phyloP scores from a whole-genome alignment of 2,329 filamentous ascomycete genomes.

The Nothophaeocryptopus gaeumannii region DNA sequence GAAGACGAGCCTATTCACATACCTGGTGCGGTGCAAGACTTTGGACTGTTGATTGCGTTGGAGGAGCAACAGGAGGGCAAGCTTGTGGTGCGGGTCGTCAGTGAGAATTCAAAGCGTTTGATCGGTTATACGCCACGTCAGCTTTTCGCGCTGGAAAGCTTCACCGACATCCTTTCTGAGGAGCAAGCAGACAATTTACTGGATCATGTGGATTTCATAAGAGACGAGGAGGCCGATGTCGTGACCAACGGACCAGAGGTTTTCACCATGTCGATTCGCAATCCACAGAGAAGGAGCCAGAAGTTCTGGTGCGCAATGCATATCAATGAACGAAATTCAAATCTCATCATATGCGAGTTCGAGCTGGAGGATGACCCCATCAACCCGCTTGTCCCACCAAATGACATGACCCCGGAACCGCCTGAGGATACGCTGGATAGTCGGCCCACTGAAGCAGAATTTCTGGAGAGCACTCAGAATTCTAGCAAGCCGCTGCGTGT shows the following conservation, averaged over 20 bases:
- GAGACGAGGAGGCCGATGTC: slow-evolving; percentile 76
- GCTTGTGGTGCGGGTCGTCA: slow-evolving; percentile 69
- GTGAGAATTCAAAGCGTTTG: slow-evolving; percentile 73
- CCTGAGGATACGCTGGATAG: slow-evolving; percentile 73
- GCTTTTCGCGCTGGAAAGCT: slow-evolving; percentile 70
- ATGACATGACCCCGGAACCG: slow-evolving; percentile 58
- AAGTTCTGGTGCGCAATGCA: slow-evolving; percentile 90
- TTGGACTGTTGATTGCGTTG: slow-evolving; percentile 73
- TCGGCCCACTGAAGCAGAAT: slow-evolving; percentile 70
- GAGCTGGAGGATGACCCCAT: slow-evolving; percentile 75
- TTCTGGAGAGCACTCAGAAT: slow-evolving; percentile 71
- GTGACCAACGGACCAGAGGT: slow-evolving; percentile 77
- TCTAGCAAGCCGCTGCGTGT: slow-evolving; percentile 75
- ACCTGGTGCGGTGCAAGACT: slow-evolving; percentile 76
- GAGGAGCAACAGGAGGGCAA: slow-evolving; percentile 66
- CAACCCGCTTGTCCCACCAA: slow-evolving; percentile 63
- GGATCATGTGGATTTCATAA: slow-evolving; percentile 84
- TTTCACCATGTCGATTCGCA: slow-evolving; percentile 72
- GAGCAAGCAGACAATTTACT: slow-evolving; percentile 80
- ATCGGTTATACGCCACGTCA: slow-evolving; percentile 75
- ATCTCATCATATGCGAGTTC: slow-evolving; percentile 81
- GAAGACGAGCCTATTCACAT: slow-evolving; percentile 91
- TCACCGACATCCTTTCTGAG: slow-evolving; percentile 78
- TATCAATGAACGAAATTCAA: slow-evolving; percentile 63
- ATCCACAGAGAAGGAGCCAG: slow-evolving; percentile 52